Percentiles rank a stretch among this genome's conserved stretches.
phyloP scores from a whole-genome alignment of 345 rosid genomes.

The Syzygium oleosum region DNA sequence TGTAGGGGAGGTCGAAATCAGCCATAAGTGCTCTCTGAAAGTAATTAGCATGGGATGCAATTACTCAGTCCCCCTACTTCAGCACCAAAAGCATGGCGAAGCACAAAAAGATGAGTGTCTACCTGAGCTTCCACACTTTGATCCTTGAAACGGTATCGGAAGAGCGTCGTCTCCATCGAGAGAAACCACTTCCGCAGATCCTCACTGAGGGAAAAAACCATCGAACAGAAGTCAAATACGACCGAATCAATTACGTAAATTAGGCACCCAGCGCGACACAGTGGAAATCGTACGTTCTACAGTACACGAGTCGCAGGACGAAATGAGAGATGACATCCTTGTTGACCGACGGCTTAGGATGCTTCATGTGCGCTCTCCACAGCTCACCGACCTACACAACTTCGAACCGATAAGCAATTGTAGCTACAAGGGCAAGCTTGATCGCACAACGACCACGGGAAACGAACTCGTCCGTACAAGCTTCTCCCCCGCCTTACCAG shows the following conservation, averaged over 20 bases:
- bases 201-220: conserved; percentile 31
- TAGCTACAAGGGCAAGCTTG: not conserved
- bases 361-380: conserved; percentile 72
- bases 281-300: conserved; percentile 61
- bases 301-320: conserved; percentile 79
- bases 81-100: not conserved
- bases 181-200: conserved; percentile 93
- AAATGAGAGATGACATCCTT: conserved; percentile 85
- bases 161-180: conserved; percentile 74
- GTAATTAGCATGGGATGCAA: not conserved
- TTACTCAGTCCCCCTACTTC: not conserved
- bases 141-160: conserved; percentile 49
- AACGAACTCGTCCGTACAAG: not conserved
- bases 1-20: conserved; percentile 65
- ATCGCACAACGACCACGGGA: not conserved
- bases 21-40: conserved; percentile 51
- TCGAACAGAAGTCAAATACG: not conserved
- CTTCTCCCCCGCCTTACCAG: conserved; percentile 23
- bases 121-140: conserved; percentile 52
- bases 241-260: not conserved
- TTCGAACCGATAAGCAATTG: not conserved
- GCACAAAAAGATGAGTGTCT: not conserved
- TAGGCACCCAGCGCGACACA: not conserved
- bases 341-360: conserved; percentile 34
- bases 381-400: conserved; percentile 25